Evolutionary conservation across 1,139 yeast genomes (phyloP).

Genomic region (Yamadazyma sp.): DNA sequence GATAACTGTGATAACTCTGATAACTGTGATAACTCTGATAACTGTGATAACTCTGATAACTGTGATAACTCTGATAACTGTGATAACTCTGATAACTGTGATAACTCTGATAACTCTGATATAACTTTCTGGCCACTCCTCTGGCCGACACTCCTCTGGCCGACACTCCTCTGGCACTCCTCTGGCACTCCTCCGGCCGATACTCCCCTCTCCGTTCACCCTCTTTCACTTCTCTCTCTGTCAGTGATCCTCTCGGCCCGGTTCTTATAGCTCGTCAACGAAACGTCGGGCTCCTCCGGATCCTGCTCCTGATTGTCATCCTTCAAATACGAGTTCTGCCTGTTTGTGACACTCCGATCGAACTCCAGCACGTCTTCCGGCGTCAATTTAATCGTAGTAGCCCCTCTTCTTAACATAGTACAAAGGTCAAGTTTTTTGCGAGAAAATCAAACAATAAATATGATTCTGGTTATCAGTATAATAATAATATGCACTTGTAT

Average conservation of each 20-base stretch:
- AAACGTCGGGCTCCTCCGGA: conserved; percentile 16
- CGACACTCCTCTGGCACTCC: no score
- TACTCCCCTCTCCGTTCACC: not conserved
- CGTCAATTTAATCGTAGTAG: conserved; percentile 62
- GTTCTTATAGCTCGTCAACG: conserved; percentile 13
- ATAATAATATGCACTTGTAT: conserved; percentile 19
- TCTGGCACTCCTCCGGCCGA: no score
- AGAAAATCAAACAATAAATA: no score
- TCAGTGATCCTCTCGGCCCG: conserved; percentile 17
- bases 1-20: no score
- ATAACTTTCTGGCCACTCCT: no score
- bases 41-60: no score
- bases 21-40: no score
- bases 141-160: no score
- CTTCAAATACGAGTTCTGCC: conserved; percentile 12
- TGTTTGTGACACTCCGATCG: conserved; percentile 40
- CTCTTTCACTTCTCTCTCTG: conserved; percentile 1
- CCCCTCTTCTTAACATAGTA: conserved; percentile 59
- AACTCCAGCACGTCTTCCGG: conserved; percentile 66
- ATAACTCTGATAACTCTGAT: no score
- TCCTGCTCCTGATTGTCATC: conserved; percentile 17
- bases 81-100: no score
- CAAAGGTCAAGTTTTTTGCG: no score
- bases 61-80: no score
- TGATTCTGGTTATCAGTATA: conserved; percentile 13